Conservation (phyloP, 441 rosid genomes). For the Pelargonium fulgidum region DNA sequence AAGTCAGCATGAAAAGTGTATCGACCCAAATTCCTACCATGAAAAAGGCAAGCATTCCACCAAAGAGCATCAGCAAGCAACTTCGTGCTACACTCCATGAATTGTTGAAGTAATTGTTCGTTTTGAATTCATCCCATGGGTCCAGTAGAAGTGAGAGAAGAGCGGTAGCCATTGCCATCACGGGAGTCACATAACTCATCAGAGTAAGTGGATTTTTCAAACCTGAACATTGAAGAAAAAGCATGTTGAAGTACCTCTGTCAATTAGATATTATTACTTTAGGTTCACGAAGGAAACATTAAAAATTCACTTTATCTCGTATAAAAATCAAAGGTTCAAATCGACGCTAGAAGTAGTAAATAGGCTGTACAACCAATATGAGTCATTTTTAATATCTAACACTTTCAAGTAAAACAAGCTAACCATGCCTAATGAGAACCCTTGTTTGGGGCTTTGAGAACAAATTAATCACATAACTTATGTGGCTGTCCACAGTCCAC, state of each 20-base stretch:
- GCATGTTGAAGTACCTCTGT: not conserved
- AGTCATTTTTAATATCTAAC: not conserved
- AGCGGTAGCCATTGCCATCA: slow-evolving; percentile 80
- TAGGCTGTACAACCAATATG: not conserved
- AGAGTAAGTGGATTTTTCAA: slow-evolving; percentile 81
- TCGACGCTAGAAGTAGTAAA: not conserved
- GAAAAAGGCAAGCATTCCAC: slow-evolving; percentile 90
- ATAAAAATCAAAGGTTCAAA: not conserved
- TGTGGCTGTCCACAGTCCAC: slow-evolving; percentile 10
- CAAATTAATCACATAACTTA: slow-evolving; percentile 1
- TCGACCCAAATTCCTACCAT: slow-evolving; percentile 52
- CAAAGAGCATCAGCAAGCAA: slow-evolving; percentile 87
- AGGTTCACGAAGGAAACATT: too few species aligned
- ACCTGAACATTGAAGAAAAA: slow-evolving; percentile 39
- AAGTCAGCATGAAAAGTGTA: not conserved
- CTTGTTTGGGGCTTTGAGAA: not conserved
- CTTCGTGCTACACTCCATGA: slow-evolving; percentile 69
- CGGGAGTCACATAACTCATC: slow-evolving; percentile 79
- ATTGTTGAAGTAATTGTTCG: slow-evolving; percentile 65
- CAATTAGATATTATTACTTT: not conserved
- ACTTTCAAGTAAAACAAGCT: not conserved
- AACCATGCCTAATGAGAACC: slow-evolving; percentile 3
- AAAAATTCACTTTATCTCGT: not conserved
- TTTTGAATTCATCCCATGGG: slow-evolving; percentile 81
- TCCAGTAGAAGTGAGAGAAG: slow-evolving; percentile 77